Evolutionary conservation across 371 early-diverging fungal species (phyloP).

Genomic region (Catenaria anguillulae): DNA sequence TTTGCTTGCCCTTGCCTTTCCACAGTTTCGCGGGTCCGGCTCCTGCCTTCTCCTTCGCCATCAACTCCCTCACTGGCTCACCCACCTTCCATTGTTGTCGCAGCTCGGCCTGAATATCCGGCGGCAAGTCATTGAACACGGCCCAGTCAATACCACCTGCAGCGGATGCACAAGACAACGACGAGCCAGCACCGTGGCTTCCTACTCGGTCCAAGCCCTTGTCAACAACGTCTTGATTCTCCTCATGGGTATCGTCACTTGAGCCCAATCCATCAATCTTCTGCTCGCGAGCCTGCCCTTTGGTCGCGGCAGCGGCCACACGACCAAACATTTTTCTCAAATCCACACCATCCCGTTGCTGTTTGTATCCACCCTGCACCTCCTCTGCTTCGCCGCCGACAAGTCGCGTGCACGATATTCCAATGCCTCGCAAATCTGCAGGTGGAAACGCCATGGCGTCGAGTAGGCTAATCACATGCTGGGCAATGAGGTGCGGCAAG

Average conservation of each 20-base stretch:
- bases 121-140: background rate
- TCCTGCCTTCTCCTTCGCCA: too few relatives aligned
- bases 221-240: too few relatives aligned
- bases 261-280: background rate
- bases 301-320: background rate
- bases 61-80: too few relatives aligned
- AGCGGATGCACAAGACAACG: background rate
- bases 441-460: slow-evolving; percentile 27
- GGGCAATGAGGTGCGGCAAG: slow-evolving; percentile 20
- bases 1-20: too few relatives aligned
- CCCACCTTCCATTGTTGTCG: too few relatives aligned
- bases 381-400: background rate
- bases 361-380: background rate
- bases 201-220: too few relatives aligned
- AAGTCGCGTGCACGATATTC: background rate
- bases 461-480: slow-evolving; percentile 27
- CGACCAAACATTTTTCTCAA: too few relatives aligned
- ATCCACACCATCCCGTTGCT: too few relatives aligned
- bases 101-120: background rate
- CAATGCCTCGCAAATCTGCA: slow-evolving; percentile 39
- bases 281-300: background rate
- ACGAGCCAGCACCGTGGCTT: background rate
- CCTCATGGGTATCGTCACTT: too few relatives aligned
- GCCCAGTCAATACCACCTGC: background rate
- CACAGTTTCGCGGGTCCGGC: too few relatives aligned